Evolutionary conservation across 148 eudicot species (phyloP), one percentile per base, ranked within the genome.

Genomic region (Linanthus parryae): DNA sequence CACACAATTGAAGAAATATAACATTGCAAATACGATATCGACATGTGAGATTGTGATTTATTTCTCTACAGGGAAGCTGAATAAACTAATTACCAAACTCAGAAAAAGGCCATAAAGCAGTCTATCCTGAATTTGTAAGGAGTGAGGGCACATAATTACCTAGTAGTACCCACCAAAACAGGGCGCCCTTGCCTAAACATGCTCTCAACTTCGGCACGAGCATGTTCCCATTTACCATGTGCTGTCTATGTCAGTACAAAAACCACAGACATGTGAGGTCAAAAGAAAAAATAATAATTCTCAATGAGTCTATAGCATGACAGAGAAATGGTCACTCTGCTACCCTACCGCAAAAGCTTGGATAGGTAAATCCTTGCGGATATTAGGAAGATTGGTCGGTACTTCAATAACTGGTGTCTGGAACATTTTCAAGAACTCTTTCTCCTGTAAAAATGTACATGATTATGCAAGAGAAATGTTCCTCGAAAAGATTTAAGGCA

Each of bases 351-450:
- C 95, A 80, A 94, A 94, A 71, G 95, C 88, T 57, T 77, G 85
- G 54, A 80, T 88, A 13, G 99, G 95, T 61, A 94, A 63, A 71
- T 94, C 99, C 3, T 71, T 62, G 40, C 99, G 87, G 58, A 94
- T 94, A 63, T 88, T 94, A 41, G 86, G 82, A 72, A 88, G 82
- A 71, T 94, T 84, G 45, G 99, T 88, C 5, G 99, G 99, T 59
- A 94, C 87, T 73, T 80, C 99, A 66, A 88, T 79, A 58, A 88
- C 99, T 37, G 99, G 99, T 72, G 71, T 49, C 57, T 84, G 85
- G 55, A 94, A 94, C 92, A 88, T 84, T 75, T 88, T 94, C 57
- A 94, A 73, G 69, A 94, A 94, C 71, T 94, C 99, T 64, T 88
- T 94, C 72, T 94, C 99, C 99, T 92, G 63, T 46, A 69, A 52